Conservation (phyloP, 2,329 filamentous ascomycete species). For the Diaporthe capsici region DNA sequence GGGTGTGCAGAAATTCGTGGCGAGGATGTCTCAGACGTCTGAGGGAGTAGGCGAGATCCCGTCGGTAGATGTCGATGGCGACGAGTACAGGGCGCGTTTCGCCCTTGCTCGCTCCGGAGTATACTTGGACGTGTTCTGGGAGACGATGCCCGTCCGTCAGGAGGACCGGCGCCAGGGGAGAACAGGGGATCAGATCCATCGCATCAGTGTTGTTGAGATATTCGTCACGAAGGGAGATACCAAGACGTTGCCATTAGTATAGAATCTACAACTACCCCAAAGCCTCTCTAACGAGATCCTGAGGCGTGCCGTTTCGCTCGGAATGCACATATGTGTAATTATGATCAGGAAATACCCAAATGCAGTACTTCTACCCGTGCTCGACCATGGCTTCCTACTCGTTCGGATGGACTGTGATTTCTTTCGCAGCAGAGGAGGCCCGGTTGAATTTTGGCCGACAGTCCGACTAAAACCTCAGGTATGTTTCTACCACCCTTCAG, state of each 20-base stretch:
- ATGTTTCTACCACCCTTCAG: background rate
- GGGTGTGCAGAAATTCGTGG: conserved; percentile 1
- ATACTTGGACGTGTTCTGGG: background rate
- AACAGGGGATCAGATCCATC: conserved; percentile 6
- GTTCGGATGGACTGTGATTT: background rate
- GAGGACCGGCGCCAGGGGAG: background rate
- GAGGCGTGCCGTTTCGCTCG: background rate
- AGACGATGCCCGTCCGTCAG: background rate
- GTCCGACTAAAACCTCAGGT: background rate
- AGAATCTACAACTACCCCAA: background rate
- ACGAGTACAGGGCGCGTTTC: conserved; percentile 3
- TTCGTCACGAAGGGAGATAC: background rate
- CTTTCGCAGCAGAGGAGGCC: too few relatives aligned
- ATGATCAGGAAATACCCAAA: background rate
- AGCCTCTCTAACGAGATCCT: background rate
- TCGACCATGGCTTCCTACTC: background rate
- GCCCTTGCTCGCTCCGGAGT: background rate
- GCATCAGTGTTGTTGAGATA: conserved; percentile 14
- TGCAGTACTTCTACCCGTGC: background rate
- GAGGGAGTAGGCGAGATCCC: background rate
- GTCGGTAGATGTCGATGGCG: background rate
- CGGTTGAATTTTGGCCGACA: background rate
- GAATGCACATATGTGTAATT: too few relatives aligned
- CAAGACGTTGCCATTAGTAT: background rate
- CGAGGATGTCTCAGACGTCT: background rate